phyloP scores from a whole-genome alignment of 2,329 filamentous ascomycete species.

The Tolypocladium capitatum region DNA sequence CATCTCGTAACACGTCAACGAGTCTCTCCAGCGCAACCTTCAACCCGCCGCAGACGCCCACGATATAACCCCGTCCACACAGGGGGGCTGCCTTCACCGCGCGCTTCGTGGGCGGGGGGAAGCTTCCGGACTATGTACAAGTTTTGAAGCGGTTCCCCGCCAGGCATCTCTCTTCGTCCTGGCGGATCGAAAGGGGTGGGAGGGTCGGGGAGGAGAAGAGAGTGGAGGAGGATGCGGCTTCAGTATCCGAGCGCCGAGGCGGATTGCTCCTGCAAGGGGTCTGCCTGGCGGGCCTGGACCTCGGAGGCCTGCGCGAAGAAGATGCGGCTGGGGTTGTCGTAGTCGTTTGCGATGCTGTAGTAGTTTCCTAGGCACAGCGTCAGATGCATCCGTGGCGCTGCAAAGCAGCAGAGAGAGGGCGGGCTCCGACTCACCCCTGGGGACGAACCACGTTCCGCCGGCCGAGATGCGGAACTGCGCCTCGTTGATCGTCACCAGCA shows the following conservation, averaged over 20 bases:
- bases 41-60: background rate
- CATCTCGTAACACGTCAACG: background rate
- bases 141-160: background rate
- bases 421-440: slow-evolving; percentile 56
- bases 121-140: background rate
- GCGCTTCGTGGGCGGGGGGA: too few relatives aligned
- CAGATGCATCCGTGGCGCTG: slow-evolving; percentile 2
- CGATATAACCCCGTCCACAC: background rate
- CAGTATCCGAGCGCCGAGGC: background rate
- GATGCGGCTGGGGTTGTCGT: slow-evolving; percentile 56
- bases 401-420: background rate
- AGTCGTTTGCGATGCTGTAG: slow-evolving; percentile 80
- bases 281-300: slow-evolving; percentile 13
- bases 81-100: background rate
- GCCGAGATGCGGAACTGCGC: slow-evolving; percentile 70
- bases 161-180: background rate
- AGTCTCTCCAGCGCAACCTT: background rate
- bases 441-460: slow-evolving; percentile 88
- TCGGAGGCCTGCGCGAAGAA: slow-evolving; percentile 90
- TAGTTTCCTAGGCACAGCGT: slow-evolving; percentile 60
- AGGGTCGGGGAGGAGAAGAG: too few relatives aligned
- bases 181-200: too few relatives aligned
- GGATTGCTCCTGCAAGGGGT: background rate
- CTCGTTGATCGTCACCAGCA: slow-evolving; percentile 65
- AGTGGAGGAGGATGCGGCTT: background rate